Evolutionary conservation across 2,329 filamentous ascomycete genomes (phyloP).

Genomic region (Trichoderma brevicompactum): DNA sequence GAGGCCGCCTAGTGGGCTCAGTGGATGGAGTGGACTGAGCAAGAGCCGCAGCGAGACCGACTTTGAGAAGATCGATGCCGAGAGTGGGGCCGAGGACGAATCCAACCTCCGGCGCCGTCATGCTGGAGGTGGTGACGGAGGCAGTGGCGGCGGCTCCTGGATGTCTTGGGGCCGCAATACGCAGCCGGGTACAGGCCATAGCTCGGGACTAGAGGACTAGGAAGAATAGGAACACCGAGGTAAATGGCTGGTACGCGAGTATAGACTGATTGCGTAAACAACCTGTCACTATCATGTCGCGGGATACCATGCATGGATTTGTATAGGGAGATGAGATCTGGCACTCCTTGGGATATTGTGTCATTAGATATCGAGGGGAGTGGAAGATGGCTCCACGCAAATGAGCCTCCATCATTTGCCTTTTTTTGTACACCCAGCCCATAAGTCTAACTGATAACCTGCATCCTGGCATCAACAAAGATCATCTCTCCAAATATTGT

Average conservation of each 20-base stretch:
- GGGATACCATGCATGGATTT: constrained; percentile 1
- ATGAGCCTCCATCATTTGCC: constrained; percentile 5
- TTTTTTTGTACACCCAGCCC: constrained; percentile 15
- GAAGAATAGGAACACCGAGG: constrained; percentile 42
- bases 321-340: neutral
- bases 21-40: constrained; percentile 61
- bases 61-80: constrained; percentile 85
- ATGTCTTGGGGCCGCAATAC: constrained; percentile 55
- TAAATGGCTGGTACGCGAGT: constrained; percentile 37
- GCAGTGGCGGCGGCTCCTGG: constrained; percentile 48
- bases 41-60: constrained; percentile 87
- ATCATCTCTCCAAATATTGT: constrained; percentile 22
- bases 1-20: constrained; percentile 54
- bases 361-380: constrained; percentile 25
- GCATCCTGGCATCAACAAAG: constrained; percentile 11
- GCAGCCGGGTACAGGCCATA: constrained; percentile 37
- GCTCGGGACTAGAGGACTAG: constrained; percentile 48
- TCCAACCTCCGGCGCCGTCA: constrained; percentile 44
- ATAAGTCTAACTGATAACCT: constrained; percentile 10
- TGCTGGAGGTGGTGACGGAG: constrained; percentile 33
- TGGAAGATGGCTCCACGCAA: constrained; percentile 6
- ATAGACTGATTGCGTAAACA: constrained; percentile 35
- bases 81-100: constrained; percentile 65
- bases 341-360: constrained; percentile 8
- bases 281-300: neutral